Percentiles rank a stretch among this genome's conserved stretches.
These are phyloP conservation scores for Lactarius vividus DNA, from an alignment of 768 basidiomycete genomes.

Conservation along the genomic window DNA sequence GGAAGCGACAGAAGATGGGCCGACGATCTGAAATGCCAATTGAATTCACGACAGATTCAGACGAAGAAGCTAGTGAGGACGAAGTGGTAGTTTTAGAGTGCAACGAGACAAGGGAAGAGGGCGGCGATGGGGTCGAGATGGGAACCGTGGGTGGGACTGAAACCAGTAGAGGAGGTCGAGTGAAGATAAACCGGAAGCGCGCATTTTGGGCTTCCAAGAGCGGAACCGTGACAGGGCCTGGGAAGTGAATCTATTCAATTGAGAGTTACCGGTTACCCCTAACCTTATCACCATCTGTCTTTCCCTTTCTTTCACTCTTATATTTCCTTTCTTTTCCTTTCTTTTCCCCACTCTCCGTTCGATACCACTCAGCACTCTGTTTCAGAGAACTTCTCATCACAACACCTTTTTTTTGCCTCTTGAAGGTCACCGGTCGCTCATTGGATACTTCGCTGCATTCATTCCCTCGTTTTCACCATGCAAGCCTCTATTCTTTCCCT, in stretches of 20 bases:
- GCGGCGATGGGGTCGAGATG: slow-evolving; percentile 6
- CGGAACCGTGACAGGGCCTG: slow-evolving; percentile 1
- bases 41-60: slow-evolving; percentile 53
- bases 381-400: neutral
- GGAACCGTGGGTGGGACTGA: slow-evolving; percentile 29
- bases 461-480: slow-evolving; percentile 20
- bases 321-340: slow-evolving; percentile 10
- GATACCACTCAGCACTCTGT: neutral
- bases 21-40: slow-evolving; percentile 38
- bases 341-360: neutral
- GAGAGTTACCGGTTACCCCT: neutral
- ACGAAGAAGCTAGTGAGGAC: slow-evolving; percentile 42
- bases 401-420: neutral
- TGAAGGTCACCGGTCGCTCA: slow-evolving; percentile 20
- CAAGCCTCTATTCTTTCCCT: slow-evolving; percentile 7
- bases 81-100: slow-evolving; percentile 26
- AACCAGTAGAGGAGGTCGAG: slow-evolving; percentile 22
- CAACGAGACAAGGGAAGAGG: slow-evolving; percentile 12
- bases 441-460: slow-evolving; percentile 14
- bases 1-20: slow-evolving; percentile 48
- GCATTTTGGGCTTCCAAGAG: slow-evolving; percentile 61
- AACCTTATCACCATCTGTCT: slow-evolving; percentile 6
- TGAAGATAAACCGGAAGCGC: slow-evolving; percentile 40
- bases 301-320: slow-evolving; percentile 10
- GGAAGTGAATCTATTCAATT: slow-evolving; percentile 1